Conservation (phyloP, 1,284 basidiomycete genomes). For the Ganoderma lucidum region DNA sequence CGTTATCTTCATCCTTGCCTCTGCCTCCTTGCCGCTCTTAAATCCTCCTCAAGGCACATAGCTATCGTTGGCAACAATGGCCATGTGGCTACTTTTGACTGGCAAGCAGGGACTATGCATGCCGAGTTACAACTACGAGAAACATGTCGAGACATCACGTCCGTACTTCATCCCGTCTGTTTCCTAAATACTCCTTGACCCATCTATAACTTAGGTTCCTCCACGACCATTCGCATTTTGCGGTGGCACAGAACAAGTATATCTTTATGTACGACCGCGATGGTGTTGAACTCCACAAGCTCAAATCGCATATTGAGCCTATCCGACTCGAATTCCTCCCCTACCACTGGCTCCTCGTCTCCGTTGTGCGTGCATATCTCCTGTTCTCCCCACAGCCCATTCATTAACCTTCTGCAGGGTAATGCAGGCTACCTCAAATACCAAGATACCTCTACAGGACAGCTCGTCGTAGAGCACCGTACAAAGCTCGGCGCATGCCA, state of each 20-base stretch:
- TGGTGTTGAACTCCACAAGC: conserved; percentile 91
- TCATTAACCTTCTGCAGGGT: conserved; percentile 58
- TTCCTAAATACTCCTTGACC: conserved; percentile 11
- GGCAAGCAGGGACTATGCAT: conserved; percentile 89
- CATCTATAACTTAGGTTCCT: conserved; percentile 69
- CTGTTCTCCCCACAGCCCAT: not conserved
- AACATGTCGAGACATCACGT: conserved; percentile 92
- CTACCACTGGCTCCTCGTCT: conserved; percentile 94
- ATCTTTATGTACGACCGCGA: conserved; percentile 96
- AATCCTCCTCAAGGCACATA: conserved; percentile 64
- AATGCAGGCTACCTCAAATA: conserved; percentile 94
- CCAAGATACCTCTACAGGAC: conserved; percentile 96
- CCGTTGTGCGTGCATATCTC: conserved; percentile 64
- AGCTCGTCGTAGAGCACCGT: conserved; percentile 88
- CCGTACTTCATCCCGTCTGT: conserved; percentile 37
- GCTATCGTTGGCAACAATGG: conserved; percentile 86
- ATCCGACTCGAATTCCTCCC: conserved; percentile 93
- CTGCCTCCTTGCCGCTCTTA: not conserved
- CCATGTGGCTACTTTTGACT: conserved; percentile 96
- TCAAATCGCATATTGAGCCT: conserved; percentile 89
- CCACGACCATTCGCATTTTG: conserved; percentile 93
- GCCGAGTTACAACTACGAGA: conserved; percentile 92
- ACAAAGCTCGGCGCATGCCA: conserved; percentile 89
- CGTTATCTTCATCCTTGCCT: conserved; percentile 37
- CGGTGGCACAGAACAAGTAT: conserved; percentile 97